Conservation (phyloP, 2,329 filamentous ascomycete species). For the Xylaria sp. region DNA sequence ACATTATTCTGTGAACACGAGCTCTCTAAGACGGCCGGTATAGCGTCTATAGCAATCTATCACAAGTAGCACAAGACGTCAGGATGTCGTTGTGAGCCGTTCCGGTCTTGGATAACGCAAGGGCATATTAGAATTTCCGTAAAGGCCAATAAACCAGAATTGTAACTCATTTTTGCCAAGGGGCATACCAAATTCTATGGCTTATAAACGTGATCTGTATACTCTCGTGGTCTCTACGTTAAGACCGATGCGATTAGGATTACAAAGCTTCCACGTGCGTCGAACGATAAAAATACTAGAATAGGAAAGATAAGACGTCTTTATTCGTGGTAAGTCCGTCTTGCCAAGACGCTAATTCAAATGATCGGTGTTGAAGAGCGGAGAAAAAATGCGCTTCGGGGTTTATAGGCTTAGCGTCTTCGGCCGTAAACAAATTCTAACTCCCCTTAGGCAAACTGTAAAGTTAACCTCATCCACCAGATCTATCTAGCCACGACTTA, state of each 20-base stretch:
- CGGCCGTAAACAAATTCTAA: not conserved
- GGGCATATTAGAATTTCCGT: not conserved
- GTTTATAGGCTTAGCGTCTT: not conserved
- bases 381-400: not conserved
- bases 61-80: not conserved
- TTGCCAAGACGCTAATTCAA: not conserved
- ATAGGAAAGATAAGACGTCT: slow-evolving; percentile 1
- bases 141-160: not conserved
- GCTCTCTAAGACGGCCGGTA: not conserved
- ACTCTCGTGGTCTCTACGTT: not conserved
- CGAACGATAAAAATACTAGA: not conserved
- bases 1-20: no score
- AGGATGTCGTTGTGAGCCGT: not conserved
- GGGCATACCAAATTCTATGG: no score
- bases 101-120: no score
- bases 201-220: not conserved
- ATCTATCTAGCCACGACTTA: not conserved
- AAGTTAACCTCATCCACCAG: not conserved
- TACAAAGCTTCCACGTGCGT: not conserved
- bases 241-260: not conserved
- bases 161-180: not conserved
- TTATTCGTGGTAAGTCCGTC: not conserved
- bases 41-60: not conserved
- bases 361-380: not conserved
- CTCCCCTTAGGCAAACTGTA: not conserved